Base-by-base conservation (phyloP, 345 rosid species). In the Acer saccharum region DNA sequence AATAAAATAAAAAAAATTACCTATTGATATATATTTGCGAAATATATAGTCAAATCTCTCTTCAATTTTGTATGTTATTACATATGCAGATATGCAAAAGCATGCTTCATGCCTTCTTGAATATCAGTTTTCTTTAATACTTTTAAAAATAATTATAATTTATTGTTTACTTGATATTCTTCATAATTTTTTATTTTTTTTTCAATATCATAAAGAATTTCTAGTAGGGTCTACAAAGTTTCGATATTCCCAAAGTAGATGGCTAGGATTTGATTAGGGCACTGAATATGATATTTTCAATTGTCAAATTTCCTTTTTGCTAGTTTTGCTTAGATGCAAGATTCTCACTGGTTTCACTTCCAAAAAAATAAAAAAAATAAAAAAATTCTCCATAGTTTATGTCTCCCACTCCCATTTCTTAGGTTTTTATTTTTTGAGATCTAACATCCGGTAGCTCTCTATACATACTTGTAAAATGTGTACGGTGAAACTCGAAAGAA, bases 401-500 rank as follows among this genome's bases (percentile, higher is more conserved):
- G 13, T 70, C 52, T 25, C 16, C 8, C 3, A 27, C 23, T 3
- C 13, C 0, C 11, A 5, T 23, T 57, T 14, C 20, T 66, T 13
- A 1, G 10, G 1, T 46, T 6, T 11, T 9, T 65, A 4, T 35
- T 35, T 35, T 4, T 35, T 35, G 1, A 32, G 6, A 35, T 35
- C 0, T 35, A 6, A 35, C 39, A 35, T 5, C 1, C 39, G 39
- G 3, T 35, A 35, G 3, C 6, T 35, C 1, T 35, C 1, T 0
- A 0, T 35, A 35, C 6, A 4, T 35, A 35, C 0, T 4, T 35
- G 0, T 35, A 35, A 35, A 35, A 35, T 35, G 6, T 35, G 5
- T 0, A 35, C 0, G 1, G 0, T 4, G 6, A 4, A 35, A 4
- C 4, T 4, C 6, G 39, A 35, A 3, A 4, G 5, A 4, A 32